Conservation (phyloP, 352 stramenopile species). For the Blastocystis sp. region DNA sequence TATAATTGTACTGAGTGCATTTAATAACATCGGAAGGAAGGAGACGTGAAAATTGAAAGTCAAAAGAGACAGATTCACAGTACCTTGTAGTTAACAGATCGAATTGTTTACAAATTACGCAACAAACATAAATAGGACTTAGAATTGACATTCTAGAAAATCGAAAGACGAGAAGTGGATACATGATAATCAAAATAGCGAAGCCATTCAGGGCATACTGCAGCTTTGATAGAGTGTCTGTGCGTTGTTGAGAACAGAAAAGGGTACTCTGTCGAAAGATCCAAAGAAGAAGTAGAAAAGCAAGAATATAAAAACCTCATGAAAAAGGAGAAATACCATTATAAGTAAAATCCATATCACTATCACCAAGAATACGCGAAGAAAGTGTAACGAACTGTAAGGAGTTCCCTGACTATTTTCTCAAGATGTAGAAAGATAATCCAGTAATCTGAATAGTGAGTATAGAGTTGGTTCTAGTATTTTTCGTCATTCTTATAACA, state of each 20-base stretch:
- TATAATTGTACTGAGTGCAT: neutral
- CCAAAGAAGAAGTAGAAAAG: neutral
- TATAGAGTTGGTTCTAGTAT: neutral
- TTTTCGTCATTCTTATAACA: neutral
- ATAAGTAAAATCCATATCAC: neutral
- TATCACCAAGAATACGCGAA: neutral
- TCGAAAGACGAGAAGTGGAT: neutral
- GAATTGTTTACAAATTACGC: neutral
- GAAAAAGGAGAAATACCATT: neutral
- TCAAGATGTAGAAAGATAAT: neutral
- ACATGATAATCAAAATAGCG: neutral
- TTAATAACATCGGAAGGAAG: neutral
- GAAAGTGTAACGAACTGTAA: neutral
- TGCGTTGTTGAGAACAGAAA: too few species aligned
- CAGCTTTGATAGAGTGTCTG: neutral
- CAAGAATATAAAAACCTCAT: neutral
- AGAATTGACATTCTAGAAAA: neutral
- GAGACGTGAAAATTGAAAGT: neutral
- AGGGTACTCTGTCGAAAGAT: too few species aligned
- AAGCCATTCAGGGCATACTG: slow-evolving; percentile 29
- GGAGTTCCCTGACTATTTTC: neutral
- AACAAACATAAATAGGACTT: neutral
- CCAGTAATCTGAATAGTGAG: neutral
- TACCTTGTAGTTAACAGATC: neutral
- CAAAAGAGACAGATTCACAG: slow-evolving; percentile 26